Conservation (phyloP, 768 basidiomycete genomes). For the Phlegmacium glaucopus region DNA sequence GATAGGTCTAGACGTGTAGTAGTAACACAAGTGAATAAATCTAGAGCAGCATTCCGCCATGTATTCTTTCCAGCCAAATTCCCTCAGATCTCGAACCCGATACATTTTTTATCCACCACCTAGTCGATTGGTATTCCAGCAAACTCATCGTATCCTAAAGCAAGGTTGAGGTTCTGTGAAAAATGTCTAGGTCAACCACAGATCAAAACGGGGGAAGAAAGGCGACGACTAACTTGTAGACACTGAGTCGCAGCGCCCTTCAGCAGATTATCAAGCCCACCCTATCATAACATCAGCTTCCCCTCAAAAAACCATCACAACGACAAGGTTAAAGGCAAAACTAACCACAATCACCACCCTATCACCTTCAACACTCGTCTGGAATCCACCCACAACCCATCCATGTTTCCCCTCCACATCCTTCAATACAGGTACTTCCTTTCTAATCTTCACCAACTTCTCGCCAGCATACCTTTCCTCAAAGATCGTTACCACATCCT, state of each 20-base stretch:
- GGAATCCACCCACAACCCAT: conserved; percentile 90
- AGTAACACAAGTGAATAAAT: no score
- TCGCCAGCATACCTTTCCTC: conserved; percentile 76
- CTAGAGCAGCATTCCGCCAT: no score
- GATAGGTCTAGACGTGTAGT: no score
- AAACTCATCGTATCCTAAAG: conserved; percentile 83
- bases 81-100: no score
- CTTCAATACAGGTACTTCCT: conserved; percentile 66
- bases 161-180: conserved; percentile 81
- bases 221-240: conserved; percentile 62
- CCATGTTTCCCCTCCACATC: conserved; percentile 85
- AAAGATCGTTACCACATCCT: conserved; percentile 70
- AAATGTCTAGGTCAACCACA: neutral
- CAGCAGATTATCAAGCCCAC: conserved; percentile 92
- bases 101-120: neutral
- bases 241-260: conserved; percentile 99
- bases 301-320: neutral
- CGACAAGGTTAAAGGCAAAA: conserved; percentile 15
- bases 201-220: conserved; percentile 2
- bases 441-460: conserved; percentile 63
- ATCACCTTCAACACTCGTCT: conserved; percentile 85
- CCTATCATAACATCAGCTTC: conserved; percentile 39
- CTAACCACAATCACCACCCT: conserved; percentile 91
- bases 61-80: no score
- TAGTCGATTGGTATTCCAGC: conserved; percentile 61